Evolutionary conservation across 148 eudicot genomes (phyloP), one percentile per base, ranked within the genome.

Genomic region (Chenopodium formosanum): DNA sequence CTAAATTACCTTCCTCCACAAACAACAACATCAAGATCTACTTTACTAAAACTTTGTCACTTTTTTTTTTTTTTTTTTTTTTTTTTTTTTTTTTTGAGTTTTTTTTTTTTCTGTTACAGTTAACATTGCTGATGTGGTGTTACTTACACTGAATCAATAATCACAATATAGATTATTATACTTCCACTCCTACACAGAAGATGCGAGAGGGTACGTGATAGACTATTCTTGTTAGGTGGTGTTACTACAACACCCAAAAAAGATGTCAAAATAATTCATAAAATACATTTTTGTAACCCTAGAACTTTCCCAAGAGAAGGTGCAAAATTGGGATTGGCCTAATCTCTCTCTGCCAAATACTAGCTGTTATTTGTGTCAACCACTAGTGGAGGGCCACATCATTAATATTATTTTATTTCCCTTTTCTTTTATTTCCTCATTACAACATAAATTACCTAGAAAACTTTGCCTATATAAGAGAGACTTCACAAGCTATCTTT

Each of bases 391-490:
- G 63, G 73, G 67, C 73, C 85, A 81, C 85, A 31, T 85, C 76
- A 70, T 58, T 37, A 23, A 1, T 69, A 7, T 72, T 78, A 66
- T 56, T 31, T 44, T 27, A 9, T 48, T 56, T 74, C 44, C 46
- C n/a, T 10, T 58, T 66, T 66, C 64, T 46, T 23, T 10, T 77
- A 40, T 40, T 40, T 40, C 1, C 44, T 32, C 64, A 73, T 31
- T 40, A 81, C 78, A 84, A 62, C 79, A 81, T 22, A 84, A 84
- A 78, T 76, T n/a, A 53, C 83, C 64, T 58, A 48, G 34, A 74
- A 47, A 25, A 52, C 70, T 76, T 81, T 81, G 87, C 85, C 91
- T 89, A 89, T 89, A 89, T 81, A 89, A 87, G 81, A 74, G 67
- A 83, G 65, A 48, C 74, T 32, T 48, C 73, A 64, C 48, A 68